A percentile compares a stretch with the other conserved stretches of the same genome.
These are phyloP conservation scores for Alternaria novae-zelandiae DNA, from an alignment of 2,329 filamentous ascomycete genomes.

Conservation along the genomic window DNA sequence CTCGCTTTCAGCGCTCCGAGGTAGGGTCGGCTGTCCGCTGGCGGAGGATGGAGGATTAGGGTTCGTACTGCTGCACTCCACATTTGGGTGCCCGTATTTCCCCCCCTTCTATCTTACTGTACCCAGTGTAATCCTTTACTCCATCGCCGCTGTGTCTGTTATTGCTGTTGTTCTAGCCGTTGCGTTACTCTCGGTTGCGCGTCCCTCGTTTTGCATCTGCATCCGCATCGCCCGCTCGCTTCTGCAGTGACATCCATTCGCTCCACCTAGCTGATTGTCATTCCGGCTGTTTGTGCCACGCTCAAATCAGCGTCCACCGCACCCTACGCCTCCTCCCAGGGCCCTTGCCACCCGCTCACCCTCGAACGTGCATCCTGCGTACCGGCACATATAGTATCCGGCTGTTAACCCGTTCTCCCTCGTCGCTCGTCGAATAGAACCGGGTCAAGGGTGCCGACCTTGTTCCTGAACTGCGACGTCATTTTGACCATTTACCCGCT, in stretches of 20 bases:
- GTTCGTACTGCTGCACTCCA: background rate
- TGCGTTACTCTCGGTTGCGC: constrained; percentile 2
- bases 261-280: constrained; percentile 2
- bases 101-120: background rate
- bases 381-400: background rate
- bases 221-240: constrained; percentile 10
- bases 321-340: background rate
- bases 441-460: constrained; percentile 9
- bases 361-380: background rate
- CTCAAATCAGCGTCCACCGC: constrained; percentile 3
- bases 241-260: background rate
- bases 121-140: background rate
- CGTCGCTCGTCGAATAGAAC: background rate
- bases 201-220: background rate
- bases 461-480: constrained; percentile 30
- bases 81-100: background rate
- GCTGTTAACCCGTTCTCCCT: constrained; percentile 1
- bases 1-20: background rate
- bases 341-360: constrained; percentile 1
- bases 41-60: background rate
- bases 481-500: constrained; percentile 18
- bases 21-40: background rate
- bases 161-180: background rate
- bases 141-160: background rate
- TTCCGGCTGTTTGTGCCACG: constrained; percentile 4